Evolutionary conservation across 352 stramenopile species (phyloP).

Genomic region (Nothophytophthora sp.): DNA sequence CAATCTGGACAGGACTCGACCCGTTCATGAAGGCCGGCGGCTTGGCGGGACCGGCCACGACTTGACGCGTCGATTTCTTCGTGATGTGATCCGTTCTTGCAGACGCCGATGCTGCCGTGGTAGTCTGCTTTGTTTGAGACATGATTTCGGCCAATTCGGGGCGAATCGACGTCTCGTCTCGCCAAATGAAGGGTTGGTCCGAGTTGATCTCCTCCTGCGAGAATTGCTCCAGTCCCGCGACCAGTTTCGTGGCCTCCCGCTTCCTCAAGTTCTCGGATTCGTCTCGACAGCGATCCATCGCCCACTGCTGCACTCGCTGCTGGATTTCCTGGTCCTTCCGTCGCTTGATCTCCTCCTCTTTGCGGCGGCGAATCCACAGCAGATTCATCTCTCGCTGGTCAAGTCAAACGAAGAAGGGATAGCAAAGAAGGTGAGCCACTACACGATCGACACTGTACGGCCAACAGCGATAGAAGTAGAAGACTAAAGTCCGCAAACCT

Average conservation of each 20-base stretch:
- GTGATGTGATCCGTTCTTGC: background rate
- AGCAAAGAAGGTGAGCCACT: background rate
- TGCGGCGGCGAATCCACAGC: slow-evolving; percentile 55
- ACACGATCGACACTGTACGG: too few relatives aligned
- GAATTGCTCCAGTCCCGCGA: slow-evolving; percentile 44
- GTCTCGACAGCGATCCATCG: slow-evolving; percentile 61
- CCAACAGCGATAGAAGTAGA: background rate
- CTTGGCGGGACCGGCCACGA: background rate
- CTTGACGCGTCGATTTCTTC: background rate
- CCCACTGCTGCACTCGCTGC: slow-evolving; percentile 53
- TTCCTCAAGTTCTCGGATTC: slow-evolving; percentile 70
- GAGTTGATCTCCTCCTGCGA: slow-evolving; percentile 18
- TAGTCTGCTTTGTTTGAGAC: slow-evolving; percentile 13
- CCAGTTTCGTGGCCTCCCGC: slow-evolving; percentile 59
- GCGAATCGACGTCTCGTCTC: slow-evolving; percentile 9
- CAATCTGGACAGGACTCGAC: slow-evolving; percentile 13
- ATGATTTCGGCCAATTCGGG: slow-evolving; percentile 10
- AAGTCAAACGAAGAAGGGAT: background rate
- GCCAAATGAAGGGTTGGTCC: slow-evolving; percentile 19
- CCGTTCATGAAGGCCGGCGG: background rate
- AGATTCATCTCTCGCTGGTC: slow-evolving; percentile 65
- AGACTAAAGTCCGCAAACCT: slow-evolving; percentile 31
- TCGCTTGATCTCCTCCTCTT: slow-evolving; percentile 44
- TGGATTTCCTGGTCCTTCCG: slow-evolving; percentile 55
- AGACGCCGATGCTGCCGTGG: background rate